Conservation (phyloP, 2,329 filamentous ascomycete genomes). For the Cytospora mali region DNA sequence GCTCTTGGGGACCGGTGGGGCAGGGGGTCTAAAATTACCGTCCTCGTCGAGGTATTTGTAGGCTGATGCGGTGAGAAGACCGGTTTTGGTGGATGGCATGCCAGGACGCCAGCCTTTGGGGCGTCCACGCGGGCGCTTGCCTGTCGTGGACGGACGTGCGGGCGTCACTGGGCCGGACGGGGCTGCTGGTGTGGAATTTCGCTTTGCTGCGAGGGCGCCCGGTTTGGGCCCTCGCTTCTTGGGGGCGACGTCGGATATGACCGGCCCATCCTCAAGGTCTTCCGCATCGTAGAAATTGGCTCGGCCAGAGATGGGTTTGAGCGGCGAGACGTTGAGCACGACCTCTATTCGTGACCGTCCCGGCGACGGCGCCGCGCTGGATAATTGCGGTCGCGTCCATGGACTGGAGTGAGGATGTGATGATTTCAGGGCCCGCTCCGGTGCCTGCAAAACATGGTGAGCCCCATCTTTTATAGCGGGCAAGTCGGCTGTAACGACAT, state of each 20-base stretch:
- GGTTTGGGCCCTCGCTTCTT: conserved; percentile 1
- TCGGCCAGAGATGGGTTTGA: background rate
- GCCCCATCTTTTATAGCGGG: conserved; percentile 1
- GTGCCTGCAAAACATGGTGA: background rate
- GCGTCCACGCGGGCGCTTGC: conserved; percentile 23
- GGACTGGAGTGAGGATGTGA: background rate
- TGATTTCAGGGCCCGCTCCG: background rate
- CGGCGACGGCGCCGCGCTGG: background rate
- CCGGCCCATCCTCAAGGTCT: conserved; percentile 16
- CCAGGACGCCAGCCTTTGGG: conserved; percentile 29
- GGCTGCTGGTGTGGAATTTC: background rate
- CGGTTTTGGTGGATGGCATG: conserved; percentile 25
- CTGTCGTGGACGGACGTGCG: conserved; percentile 2
- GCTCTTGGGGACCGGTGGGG: conserved; percentile 3
- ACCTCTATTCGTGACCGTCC: conserved; percentile 22
- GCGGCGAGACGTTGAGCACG: conserved; percentile 21
- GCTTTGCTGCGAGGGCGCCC: background rate
- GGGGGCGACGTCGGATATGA: background rate
- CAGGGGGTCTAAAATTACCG: background rate
- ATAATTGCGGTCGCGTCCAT: background rate
- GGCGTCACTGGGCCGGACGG: conserved; percentile 1
- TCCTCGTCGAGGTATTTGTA: conserved; percentile 5
- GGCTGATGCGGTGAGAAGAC: conserved; percentile 1
- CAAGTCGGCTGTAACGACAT: conserved; percentile 1
- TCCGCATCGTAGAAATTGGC: conserved; percentile 5